Base-by-base conservation (phyloP, 805 yeast genomes). In the Hanseniaspora jakobsenii region DNA sequence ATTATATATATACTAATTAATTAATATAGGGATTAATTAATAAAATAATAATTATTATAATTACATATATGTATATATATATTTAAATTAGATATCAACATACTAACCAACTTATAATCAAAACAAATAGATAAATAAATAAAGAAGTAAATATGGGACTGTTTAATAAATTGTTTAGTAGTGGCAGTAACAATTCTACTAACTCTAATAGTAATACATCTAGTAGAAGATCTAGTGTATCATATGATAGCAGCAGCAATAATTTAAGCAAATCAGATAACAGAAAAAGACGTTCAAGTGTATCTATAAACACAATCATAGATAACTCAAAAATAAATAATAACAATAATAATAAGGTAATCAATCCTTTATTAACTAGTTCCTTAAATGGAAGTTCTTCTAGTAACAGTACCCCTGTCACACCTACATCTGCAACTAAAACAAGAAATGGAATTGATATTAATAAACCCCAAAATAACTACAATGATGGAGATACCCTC, bases 121-220 rank as follows among this genome's bases (percentile, higher is more conserved):
- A 31, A 14, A 6, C 17, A 31, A 27, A 12, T 27, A 27, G 4
- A 8, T 27, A 27, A 27, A 32, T 32, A 32, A 3, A 32, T 12
- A 18, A 4, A 27, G 13, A 27, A 7, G 6, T 24, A 7, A 8
- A n/a, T 17, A 42, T 42, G 46, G 46, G 46, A 4, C 30, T 42
- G 13, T 35, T 42, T n/a, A 42, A 34, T 7, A 42, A 42, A 35
- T 6, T 42, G 13, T 42, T 42, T 23, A 32, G 12, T 10, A 7
- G 18, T 12, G 27, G 18, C 17, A 30, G 24, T 14, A 8, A 16
- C 34, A 28, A 14, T 13, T 13, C n/a, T 21, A 27, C 18, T 21
- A 7, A 17, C 26, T 6, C 17, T 5, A 16, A 34, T n/a, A 22
- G 5, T 14, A 22, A 23, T 8, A 13, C 14, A 39, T 23, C 26